Evolutionary conservation across 2,329 filamentous ascomycete genomes (phyloP).

Genomic region (Ceratocystis lukuohia): DNA sequence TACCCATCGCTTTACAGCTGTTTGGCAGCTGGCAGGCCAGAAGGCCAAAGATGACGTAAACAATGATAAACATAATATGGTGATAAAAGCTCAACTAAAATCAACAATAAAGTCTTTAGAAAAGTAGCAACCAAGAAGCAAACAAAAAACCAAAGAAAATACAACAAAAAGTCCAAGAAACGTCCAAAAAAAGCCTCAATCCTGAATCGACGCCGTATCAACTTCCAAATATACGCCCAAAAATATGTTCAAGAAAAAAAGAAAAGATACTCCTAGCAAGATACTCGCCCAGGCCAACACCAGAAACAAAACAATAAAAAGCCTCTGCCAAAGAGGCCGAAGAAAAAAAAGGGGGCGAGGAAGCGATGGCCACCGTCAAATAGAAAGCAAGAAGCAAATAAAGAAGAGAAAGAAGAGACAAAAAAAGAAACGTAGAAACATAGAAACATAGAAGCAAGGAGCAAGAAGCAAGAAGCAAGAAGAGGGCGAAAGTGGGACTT

Average conservation of each 20-base stretch:
- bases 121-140: slow-evolving; percentile 3
- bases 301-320: slow-evolving; percentile 8
- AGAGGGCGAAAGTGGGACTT: too few species aligned
- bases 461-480: too few species aligned
- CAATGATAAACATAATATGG: background rate
- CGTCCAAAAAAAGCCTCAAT: background rate
- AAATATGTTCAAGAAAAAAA: background rate
- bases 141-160: slow-evolving; percentile 6
- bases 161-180: slow-evolving; percentile 1
- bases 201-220: background rate
- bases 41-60: background rate
- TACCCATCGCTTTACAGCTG: background rate
- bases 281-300: background rate
- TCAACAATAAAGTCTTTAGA: background rate
- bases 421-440: background rate
- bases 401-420: background rate
- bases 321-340: background rate
- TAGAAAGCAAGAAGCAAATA: slow-evolving; percentile 2
- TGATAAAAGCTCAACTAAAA: background rate
- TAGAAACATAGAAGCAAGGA: background rate
- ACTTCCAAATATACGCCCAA: background rate
- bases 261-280: slow-evolving; percentile 1
- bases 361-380: background rate
- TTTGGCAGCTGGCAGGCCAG: background rate
- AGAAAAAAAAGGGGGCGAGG: slow-evolving; percentile 3